phyloP scores from a whole-genome alignment of 1,139 yeast species.

The Barnettozyma hawaiiensis region DNA sequence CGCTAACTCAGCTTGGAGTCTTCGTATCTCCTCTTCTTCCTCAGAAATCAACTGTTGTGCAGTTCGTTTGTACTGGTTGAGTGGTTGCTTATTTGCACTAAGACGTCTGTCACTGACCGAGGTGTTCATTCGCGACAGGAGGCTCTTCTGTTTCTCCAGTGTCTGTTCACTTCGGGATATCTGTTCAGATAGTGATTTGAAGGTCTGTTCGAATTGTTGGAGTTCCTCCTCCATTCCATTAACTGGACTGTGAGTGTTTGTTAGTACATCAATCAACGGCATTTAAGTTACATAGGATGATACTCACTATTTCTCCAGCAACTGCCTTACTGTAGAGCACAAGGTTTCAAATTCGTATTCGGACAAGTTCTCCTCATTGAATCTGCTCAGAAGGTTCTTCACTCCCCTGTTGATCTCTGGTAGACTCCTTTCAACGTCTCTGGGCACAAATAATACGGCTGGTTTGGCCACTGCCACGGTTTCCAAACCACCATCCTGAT shows the following conservation, averaged over 20 bases:
- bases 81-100: not conserved
- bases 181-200: slow-evolving; percentile 23
- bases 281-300: too few species aligned
- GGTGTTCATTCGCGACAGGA: slow-evolving; percentile 22
- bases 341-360: slow-evolving; percentile 30
- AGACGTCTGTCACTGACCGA: slow-evolving; percentile 21
- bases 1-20: slow-evolving; percentile 21
- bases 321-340: slow-evolving; percentile 28
- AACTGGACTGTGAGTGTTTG: slow-evolving; percentile 22
- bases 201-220: slow-evolving; percentile 19
- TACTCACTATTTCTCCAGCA: slow-evolving; percentile 26
- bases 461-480: slow-evolving; percentile 10
- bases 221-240: slow-evolving; percentile 28
- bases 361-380: slow-evolving; percentile 19
- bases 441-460: slow-evolving; percentile 20
- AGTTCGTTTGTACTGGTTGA: slow-evolving; percentile 10
- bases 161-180: slow-evolving; percentile 30
- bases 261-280: too few species aligned
- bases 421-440: slow-evolving; percentile 8
- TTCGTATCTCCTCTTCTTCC: slow-evolving; percentile 29
- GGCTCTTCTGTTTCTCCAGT: slow-evolving; percentile 27
- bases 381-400: slow-evolving; percentile 19
- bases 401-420: slow-evolving; percentile 20
- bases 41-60: slow-evolving; percentile 24
- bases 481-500: not conserved